Base-by-base conservation (phyloP, 1,284 basidiomycete genomes). In the Meira miltonrushii region DNA sequence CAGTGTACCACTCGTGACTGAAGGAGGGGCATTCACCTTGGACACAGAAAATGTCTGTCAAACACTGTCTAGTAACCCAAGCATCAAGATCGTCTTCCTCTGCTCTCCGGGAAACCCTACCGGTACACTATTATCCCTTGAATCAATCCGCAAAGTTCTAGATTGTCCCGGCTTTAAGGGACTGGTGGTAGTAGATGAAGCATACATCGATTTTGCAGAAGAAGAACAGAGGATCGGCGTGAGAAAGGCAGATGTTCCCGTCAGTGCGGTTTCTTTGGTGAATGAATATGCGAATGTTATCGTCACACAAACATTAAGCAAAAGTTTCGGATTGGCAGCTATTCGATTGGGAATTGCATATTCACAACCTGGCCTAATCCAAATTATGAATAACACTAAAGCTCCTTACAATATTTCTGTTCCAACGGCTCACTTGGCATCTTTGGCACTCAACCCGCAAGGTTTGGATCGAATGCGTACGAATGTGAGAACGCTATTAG, bases 31-130 rank as follows among this genome's bases (percentile, higher is more conserved):
- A 49, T 98, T 97, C 73, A 87, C 87, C 62, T 74, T 92, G 9
- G 82, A 84, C 33, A 62, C 67, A 25, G 66, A 69, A 5, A 54
- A 56, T 19, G 59, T 74, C 37, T 61, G 63, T 59, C 54, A 39
- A n/a, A 64, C 68, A 57, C 61, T 73, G 41, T 50, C 40, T 43
- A 19, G 56, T 7, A 71, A 75, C 38, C 64, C 72, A 17, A 67
- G 70, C 1, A 89, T 96, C 80, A 96, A 96, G 76, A 84, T 98
- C 55, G 84, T 95, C 60, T 92, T 97, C 82, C 83, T 98, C 55
- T 97, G 93, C 80, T 97, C 93, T 1, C 95, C 94, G 0, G 95
- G 95, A 2, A 98, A 98, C 77, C 95, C 95, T 0, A 95, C 93
- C 0, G 92, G 93, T 13, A 96, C 93, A 0, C 80, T 88, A 28